Evolutionary conservation across 2,329 filamentous ascomycete species (phyloP).

Genomic region (Microdochium nivale): DNA sequence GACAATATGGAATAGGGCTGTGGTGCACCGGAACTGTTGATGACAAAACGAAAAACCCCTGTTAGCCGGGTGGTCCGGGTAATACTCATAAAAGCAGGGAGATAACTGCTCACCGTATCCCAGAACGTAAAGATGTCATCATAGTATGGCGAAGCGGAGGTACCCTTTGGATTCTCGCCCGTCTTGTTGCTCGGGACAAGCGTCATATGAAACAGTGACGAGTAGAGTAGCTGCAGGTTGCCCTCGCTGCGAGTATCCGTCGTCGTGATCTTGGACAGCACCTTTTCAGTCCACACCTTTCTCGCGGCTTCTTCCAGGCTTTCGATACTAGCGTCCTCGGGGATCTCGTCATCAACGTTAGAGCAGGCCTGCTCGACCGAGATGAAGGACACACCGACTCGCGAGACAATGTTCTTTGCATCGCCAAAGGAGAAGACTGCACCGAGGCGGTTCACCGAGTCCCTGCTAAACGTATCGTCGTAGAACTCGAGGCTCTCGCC

Average conservation of each 20-base stretch:
- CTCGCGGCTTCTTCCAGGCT: conserved; percentile 37
- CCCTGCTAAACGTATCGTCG: conserved; percentile 19
- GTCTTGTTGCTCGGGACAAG: conserved; percentile 62
- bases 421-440: conserved; percentile 45
- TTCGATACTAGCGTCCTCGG: conserved; percentile 26
- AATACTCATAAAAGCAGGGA: neutral
- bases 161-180: conserved; percentile 61
- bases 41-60: neutral
- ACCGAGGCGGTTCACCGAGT: conserved; percentile 31
- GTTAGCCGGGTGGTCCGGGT: conserved; percentile 6
- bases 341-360: conserved; percentile 49
- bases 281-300: conserved; percentile 49
- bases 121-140: conserved; percentile 66
- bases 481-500: conserved; percentile 22
- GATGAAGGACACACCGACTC: conserved; percentile 62
- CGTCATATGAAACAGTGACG: conserved; percentile 61
- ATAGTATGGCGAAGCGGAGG: conserved; percentile 58
- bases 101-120: conserved; percentile 30
- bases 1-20: conserved; percentile 55
- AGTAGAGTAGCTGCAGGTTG: conserved; percentile 55
- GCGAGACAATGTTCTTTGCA: conserved; percentile 36
- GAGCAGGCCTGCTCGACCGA: conserved; percentile 50
- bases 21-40: conserved; percentile 58
- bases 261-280: conserved; percentile 56
- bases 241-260: conserved; percentile 41